Evolutionary conservation across 1,284 basidiomycete genomes (phyloP).

Genomic region (Baeospora myosura): DNA sequence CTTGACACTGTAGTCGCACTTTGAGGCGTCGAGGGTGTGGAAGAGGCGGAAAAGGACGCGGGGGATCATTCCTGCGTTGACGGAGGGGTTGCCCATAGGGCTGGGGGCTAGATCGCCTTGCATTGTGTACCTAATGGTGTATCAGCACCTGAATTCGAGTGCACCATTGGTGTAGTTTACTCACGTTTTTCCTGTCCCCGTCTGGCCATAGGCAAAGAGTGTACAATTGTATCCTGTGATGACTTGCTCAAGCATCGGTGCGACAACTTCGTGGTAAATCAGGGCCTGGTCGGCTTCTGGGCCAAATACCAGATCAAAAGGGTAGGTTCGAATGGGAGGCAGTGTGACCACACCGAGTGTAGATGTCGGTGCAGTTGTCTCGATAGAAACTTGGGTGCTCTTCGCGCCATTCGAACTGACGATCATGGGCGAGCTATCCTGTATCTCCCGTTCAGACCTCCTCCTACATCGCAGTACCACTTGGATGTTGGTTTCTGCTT

Average conservation of each 20-base stretch:
- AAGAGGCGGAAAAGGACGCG: slow-evolving; percentile 91
- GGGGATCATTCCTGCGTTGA: slow-evolving; percentile 96
- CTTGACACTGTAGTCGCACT: slow-evolving; percentile 86
- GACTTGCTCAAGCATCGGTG: slow-evolving; percentile 90
- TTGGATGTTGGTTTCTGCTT: slow-evolving; percentile 72
- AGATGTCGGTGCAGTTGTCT: slow-evolving; percentile 59
- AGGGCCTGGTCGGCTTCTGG: slow-evolving; percentile 95
- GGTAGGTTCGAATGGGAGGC: slow-evolving; percentile 75
- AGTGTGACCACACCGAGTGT: slow-evolving; percentile 61
- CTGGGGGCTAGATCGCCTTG: slow-evolving; percentile 83
- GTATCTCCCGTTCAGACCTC: slow-evolving; percentile 75
- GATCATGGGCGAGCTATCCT: slow-evolving; percentile 78
- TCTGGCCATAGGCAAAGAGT: slow-evolving; percentile 97
- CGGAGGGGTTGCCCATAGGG: slow-evolving; percentile 80
- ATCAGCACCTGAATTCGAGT: slow-evolving; percentile 10
- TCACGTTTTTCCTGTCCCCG: slow-evolving; percentile 97
- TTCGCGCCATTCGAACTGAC: slow-evolving; percentile 69
- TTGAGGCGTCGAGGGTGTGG: slow-evolving; percentile 73
- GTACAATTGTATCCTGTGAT: slow-evolving; percentile 96
- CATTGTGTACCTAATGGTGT: slow-evolving; percentile 76
- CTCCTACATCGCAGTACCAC: slow-evolving; percentile 87
- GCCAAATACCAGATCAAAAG: slow-evolving; percentile 91
- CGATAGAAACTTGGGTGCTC: slow-evolving; percentile 71
- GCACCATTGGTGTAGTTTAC: slow-evolving; percentile 29
- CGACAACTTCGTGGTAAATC: slow-evolving; percentile 91